These are phyloP conservation scores for Penicillium samsonianum DNA, from an alignment of 495 filamentous ascomycete species.

Conservation along the genomic window DNA sequence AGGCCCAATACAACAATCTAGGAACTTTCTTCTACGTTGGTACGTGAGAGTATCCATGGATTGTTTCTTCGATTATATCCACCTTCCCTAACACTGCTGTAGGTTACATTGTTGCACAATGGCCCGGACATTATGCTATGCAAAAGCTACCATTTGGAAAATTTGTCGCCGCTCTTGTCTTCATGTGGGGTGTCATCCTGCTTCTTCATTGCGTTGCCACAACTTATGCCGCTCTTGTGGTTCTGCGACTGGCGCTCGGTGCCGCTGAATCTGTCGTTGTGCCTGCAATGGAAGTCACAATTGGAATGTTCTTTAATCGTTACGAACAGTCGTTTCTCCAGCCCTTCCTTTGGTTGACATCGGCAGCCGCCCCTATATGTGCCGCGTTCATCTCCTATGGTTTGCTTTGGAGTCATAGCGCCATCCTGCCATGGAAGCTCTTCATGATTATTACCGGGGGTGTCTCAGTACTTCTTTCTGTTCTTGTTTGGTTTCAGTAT, in stretches of 20 bases:
- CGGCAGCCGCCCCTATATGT: conserved; percentile 18
- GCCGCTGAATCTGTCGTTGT: conserved; percentile 25
- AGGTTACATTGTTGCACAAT: conserved; percentile 22
- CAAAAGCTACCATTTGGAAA: conserved; percentile 29
- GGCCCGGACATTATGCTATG: conserved; percentile 28
- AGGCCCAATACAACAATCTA: conserved; percentile 27
- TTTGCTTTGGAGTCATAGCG: conserved; percentile 19
- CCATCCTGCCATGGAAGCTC: conserved; percentile 29
- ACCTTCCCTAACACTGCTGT: not conserved
- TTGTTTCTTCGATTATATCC: not conserved
- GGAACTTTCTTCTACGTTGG: conserved; percentile 30
- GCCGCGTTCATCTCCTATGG: conserved; percentile 32
- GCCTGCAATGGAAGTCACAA: conserved; percentile 29
- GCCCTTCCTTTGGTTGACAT: conserved; percentile 29
- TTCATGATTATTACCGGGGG: conserved; percentile 33
- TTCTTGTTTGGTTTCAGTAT: conserved; percentile 20
- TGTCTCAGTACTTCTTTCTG: conserved; percentile 21
- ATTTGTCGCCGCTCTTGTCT: conserved; percentile 22
- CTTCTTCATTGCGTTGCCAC: conserved; percentile 25
- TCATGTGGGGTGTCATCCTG: conserved; percentile 24
- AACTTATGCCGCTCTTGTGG: conserved; percentile 24
- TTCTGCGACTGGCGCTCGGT: conserved; percentile 26
- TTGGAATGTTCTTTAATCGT: conserved; percentile 32
- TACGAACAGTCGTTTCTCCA: conserved; percentile 26
- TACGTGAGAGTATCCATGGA: conserved; percentile 3